Evolutionary conservation across 106 monocot species (phyloP), one percentile per base, ranked within the genome.

Genomic region (Dendrobium chrysotoxum): DNA sequence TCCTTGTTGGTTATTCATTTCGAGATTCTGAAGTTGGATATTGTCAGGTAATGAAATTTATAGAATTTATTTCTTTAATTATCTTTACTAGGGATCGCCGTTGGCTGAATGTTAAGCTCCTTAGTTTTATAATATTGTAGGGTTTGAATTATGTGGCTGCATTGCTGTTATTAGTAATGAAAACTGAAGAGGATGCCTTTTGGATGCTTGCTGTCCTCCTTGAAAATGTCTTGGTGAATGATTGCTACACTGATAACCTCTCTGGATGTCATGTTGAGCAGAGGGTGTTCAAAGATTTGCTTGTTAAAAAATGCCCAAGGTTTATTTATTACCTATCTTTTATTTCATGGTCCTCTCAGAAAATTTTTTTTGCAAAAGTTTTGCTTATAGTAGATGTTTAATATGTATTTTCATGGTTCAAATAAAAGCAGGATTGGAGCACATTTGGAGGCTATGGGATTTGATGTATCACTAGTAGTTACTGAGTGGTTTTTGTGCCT

Each of bases 231-330:
- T 87, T 99, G 80, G 98, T 99, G 9, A 95, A 82, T 77, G 92
- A 99, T 79, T 99, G 98, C 81, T 99, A 99, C 82, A 93, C 89
- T 25, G 95, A 93, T 73, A 99, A 95, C 75, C 88, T 99, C 53
- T 99, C 94, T 71, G 98, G 98, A 66, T 99, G 95, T 86, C 98
- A 99, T 87, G 95, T 99, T 25, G 98, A 99, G 80, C 98, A 99
- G 81, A 85, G 98, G 79, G 98, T 99, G 28, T 95, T 99, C 83
- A 89, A 88, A 87, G 98, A 92, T 84, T 78, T 99, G 76, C 98
- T 99, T 72, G 81, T 91, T 4, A 92, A 99, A 86, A 92, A 99
- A 71, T 99, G 95, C 68, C 93, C 95, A 64, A 99, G 98, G 98
- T 96, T 79, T 41, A 54, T 13, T 35, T 26, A 25, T 40, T 72